Conservation (phyloP, 2,329 filamentous ascomycete genomes). For the Tolypocladium sp. region DNA sequence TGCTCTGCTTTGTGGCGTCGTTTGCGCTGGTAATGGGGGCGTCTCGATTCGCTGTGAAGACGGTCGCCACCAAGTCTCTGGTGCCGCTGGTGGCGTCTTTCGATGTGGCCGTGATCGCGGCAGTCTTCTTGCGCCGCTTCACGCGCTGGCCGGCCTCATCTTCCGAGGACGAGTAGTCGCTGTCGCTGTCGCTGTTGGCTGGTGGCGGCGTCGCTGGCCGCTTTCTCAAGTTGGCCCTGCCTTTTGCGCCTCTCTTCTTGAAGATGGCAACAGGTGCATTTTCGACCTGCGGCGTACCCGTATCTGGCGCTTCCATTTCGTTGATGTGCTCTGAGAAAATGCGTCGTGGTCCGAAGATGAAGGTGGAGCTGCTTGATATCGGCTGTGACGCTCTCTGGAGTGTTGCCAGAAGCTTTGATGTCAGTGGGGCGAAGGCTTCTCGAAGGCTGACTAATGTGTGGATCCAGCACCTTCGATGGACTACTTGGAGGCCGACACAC, state of each 20-base stretch:
- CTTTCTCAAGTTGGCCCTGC: constrained; percentile 71
- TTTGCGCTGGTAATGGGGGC: constrained; percentile 58
- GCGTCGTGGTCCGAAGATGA: background rate
- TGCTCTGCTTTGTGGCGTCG: constrained; percentile 80
- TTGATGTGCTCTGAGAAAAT: background rate
- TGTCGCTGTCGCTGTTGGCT: constrained; percentile 49
- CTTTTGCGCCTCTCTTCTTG: constrained; percentile 76
- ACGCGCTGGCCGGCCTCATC: constrained; percentile 67
- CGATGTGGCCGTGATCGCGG: constrained; percentile 57
- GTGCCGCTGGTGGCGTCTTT: constrained; percentile 27
- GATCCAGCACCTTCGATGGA: constrained; percentile 1
- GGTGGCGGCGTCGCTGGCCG: constrained; percentile 70
- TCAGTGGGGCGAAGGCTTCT: background rate
- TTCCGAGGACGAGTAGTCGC: constrained; percentile 63
- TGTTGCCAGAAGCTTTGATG: too few relatives aligned
- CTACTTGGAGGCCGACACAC: too few relatives aligned
- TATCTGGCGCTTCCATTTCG: constrained; percentile 3
- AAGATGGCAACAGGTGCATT: constrained; percentile 56
- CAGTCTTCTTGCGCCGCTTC: constrained; percentile 67
- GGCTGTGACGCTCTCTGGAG: background rate
- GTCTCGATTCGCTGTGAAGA: constrained; percentile 52
- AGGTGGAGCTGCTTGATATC: background rate
- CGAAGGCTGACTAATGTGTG: constrained; percentile 3
- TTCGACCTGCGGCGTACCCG: background rate
- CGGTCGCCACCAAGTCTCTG: constrained; percentile 37